Evolutionary conservation across 768 basidiomycete genomes (phyloP).

Genomic region (Trametes cubensis): DNA sequence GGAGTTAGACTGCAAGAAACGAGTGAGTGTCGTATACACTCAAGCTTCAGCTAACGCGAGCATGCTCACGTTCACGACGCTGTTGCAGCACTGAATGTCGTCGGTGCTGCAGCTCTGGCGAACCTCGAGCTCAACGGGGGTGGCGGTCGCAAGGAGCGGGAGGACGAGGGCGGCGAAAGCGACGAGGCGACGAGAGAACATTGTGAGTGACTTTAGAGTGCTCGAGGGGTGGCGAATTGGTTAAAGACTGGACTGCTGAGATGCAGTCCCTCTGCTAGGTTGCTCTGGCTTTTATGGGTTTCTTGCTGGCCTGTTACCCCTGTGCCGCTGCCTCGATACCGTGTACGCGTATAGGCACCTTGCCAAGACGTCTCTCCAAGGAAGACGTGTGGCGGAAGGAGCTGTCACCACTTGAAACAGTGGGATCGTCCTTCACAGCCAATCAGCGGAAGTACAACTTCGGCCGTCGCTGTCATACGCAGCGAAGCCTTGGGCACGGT

Average conservation of each 20-base stretch:
- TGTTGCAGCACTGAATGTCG: constrained; percentile 22
- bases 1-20: constrained; percentile 12
- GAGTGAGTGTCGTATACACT: not conserved
- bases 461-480: no score
- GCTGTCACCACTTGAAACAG: not conserved
- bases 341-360: not conserved
- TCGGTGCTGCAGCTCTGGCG: constrained; percentile 22
- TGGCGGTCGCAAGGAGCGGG: constrained; percentile 28
- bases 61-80: constrained; percentile 2
- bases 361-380: not conserved
- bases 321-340: no score
- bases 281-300: constrained; percentile 7
- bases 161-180: constrained; percentile 15
- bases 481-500: no score
- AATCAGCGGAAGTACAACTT: no score
- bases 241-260: constrained; percentile 16
- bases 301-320: not conserved
- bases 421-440: no score
- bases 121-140: constrained; percentile 19
- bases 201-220: constrained; percentile 10
- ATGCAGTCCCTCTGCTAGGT: constrained; percentile 1
- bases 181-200: constrained; percentile 18
- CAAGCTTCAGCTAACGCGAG: not conserved
- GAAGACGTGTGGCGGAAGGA: not conserved
- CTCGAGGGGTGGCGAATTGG: constrained; percentile 5